Evolutionary conservation across 1,284 basidiomycete species (phyloP), one percentile per base, ranked within the genome.

Genomic region (Albatrellus sp.): DNA sequence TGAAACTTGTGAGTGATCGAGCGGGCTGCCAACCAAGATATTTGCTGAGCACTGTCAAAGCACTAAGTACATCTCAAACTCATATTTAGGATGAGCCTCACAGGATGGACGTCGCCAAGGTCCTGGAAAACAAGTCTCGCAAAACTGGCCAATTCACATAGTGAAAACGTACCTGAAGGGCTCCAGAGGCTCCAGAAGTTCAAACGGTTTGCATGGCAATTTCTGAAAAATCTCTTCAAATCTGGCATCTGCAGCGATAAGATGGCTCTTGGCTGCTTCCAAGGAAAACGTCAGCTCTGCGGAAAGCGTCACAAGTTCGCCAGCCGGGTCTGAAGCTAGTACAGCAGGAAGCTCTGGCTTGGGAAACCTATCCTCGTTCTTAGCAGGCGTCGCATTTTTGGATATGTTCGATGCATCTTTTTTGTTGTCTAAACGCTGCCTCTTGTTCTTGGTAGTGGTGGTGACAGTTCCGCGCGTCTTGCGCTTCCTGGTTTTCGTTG

Each of bases 21-120:
- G 33, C 84, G 71, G 0, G 92, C 92, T 3, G 91, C 91, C 29
- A 85, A 63, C 88, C 88, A 93, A 0, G 86, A 90, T 35, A 97
- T 91, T 61, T 97, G 90, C 61, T 92, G 90, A 0, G 81, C 86
- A 43, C 80, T 82, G 49, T 29, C 30, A 14, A 50, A 43, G 47
- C 43, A 30, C 39, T 39, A 14, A 14, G 12, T 16, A 16, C n/a
- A 35, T 24, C 17, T 13, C 9, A 20, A 28, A 19, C 2, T 33
- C 12, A 19, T 30, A 28, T 24, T 10, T 29, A 13, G 16, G 34
- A 37, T n/a, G 24, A 4, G 1, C 52, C 66, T 59, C 43, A 67
- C 57, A 84, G 63, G 43, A 84, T 80, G 6, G 71, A 74, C 2
- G 70, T 70, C 12, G 70, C 69, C 33, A 83, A 62, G 0, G 65